Evolutionary conservation across 768 basidiomycete species (phyloP).

Genomic region (Phaffia australis): DNA sequence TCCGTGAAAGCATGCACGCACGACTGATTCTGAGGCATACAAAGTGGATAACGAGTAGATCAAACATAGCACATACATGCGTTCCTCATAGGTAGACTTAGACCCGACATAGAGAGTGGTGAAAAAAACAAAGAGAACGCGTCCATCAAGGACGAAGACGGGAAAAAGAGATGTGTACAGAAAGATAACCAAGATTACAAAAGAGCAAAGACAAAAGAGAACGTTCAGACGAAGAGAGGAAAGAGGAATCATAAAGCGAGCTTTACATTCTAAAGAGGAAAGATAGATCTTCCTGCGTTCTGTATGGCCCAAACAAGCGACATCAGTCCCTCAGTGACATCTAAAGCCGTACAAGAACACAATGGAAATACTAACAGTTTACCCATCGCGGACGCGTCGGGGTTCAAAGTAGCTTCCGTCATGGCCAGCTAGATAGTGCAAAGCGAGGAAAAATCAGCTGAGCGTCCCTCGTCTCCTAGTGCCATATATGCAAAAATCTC

Average conservation of each 20-base stretch:
- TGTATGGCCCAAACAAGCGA: background rate
- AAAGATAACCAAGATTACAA: background rate
- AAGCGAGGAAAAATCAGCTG: background rate
- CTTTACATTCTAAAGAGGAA: slow-evolving; percentile 25
- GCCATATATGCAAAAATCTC: background rate
- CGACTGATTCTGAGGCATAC: too few relatives aligned
- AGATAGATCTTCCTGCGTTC: slow-evolving; percentile 23
- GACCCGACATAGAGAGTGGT: too few relatives aligned
- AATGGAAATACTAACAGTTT: slow-evolving; percentile 43
- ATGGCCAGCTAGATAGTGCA: slow-evolving; percentile 43
- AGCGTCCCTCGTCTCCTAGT: background rate
- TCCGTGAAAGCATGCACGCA: too few relatives aligned
- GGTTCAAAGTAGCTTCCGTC: slow-evolving; percentile 27
- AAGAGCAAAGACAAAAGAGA: background rate
- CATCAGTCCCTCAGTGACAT: too few relatives aligned
- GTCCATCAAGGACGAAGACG: background rate
- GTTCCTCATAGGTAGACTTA: too few relatives aligned
- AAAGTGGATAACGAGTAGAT: too few relatives aligned
- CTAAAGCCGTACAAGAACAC: background rate
- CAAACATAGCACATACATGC: too few relatives aligned
- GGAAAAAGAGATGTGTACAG: background rate
- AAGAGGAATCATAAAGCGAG: background rate
- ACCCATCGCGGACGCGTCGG: slow-evolving; percentile 65
- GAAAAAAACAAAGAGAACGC: too few relatives aligned
- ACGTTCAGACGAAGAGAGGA: background rate